Base-by-base conservation (phyloP, 768 basidiomycete genomes). In the Stropharia rugosoannulata region DNA sequence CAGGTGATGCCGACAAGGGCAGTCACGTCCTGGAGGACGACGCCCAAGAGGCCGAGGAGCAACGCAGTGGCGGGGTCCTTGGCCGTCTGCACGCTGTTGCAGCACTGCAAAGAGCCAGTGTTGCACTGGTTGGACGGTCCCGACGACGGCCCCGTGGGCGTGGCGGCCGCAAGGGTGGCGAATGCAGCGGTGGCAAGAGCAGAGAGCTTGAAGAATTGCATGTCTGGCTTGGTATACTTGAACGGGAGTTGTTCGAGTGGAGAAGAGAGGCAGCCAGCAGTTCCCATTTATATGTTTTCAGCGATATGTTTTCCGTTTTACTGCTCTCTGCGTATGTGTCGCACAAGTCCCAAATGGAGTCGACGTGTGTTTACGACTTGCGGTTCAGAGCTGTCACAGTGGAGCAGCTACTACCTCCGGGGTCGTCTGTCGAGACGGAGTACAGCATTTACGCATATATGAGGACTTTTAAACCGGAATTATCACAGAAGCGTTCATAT, bases 41-140 rank as follows among this genome's bases (percentile, higher is more conserved):
- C 38, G 48, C 66, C 66, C 54, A 71, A 62, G 25, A 70, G 64
- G 7, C 42, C 66, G 15, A 69, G 55, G 43, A 64, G 16, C 10
- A 19, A 27, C n/a, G 57, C 40, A 12, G 51, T 55, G 25, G 51
- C 38, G 32, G 58, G 54, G 27, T 25, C 49, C 38, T 49, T 50
- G n/a, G 62, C 67, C 3, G 18, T 19, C 51, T 66, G 51, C 29
- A 70, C 62, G 37, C 60, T 64, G 53, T 71, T 62, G 62, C 70
- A 73, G 64, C 70, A 70, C 45, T 69, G 69, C 15, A 70, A 37
- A 16, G 56, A 46, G 3, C 62, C 68, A 47, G 67, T 68, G 60
- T 59, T 58, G 59, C 65, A 68, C 50, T 61, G 59, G 40, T 53
- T 57, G 45, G 43, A 36, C 10, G 40, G 51, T 10, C 32, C 27